Conservation (phyloP, 2,329 filamentous ascomycete genomes). For the Truncatella angustata region DNA sequence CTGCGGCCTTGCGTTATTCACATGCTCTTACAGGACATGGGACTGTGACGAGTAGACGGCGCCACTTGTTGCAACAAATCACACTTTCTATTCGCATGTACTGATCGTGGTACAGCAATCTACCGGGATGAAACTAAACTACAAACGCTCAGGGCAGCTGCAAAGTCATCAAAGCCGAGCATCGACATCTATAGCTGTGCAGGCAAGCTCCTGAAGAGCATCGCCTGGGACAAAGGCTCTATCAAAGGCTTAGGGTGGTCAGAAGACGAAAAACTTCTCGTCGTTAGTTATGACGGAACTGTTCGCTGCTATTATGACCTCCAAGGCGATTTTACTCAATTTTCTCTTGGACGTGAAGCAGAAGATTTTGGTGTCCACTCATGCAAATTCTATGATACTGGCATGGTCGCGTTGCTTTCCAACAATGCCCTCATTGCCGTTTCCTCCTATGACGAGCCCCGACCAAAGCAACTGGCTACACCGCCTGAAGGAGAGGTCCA, state of each 20-base stretch:
- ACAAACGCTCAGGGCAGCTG: conserved; percentile 70
- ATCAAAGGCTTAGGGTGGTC: conserved; percentile 94
- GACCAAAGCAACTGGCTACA: conserved; percentile 76
- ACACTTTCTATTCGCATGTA: conserved; percentile 1
- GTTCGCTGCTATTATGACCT: conserved; percentile 88
- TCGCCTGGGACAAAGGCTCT: conserved; percentile 86
- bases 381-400: conserved; percentile 89
- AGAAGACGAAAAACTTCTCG: conserved; percentile 86
- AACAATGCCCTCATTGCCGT: conserved; percentile 88
- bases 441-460: conserved; percentile 85
- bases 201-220: conserved; percentile 80
- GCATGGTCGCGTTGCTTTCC: conserved; percentile 87
- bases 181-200: conserved; percentile 95
- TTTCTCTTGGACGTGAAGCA: conserved; percentile 84
- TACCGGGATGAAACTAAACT: conserved; percentile 87
- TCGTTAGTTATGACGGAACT: conserved; percentile 84
- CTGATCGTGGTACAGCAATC: conserved; percentile 57
- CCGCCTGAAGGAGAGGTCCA: conserved; percentile 77
- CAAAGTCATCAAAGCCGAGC: conserved; percentile 71
- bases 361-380: conserved; percentile 84
- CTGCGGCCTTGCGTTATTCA: not conserved
- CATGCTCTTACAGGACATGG: not conserved
- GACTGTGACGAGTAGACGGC: not conserved
- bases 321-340: conserved; percentile 93
- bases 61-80: not conserved